Evolutionary conservation across 2,329 filamentous ascomycete genomes (phyloP).

Genomic region (Microcyclosporella mali): DNA sequence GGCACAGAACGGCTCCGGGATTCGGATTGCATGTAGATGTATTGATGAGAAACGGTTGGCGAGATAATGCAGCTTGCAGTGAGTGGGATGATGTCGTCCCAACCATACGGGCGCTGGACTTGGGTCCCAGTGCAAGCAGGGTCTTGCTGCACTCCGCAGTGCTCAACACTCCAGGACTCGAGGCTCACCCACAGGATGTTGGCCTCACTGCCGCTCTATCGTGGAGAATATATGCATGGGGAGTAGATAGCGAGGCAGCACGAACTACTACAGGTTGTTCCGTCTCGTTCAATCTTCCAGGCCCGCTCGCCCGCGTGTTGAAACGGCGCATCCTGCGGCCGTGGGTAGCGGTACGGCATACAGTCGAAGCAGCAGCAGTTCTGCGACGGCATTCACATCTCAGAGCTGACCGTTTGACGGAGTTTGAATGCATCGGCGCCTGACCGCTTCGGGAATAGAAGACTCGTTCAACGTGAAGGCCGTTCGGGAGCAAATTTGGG

Average conservation of each 20-base stretch:
- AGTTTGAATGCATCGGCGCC: slow-evolving; percentile 8
- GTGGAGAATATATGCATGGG: no score
- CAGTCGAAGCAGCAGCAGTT: no score
- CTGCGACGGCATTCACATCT: not conserved
- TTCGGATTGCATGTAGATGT: no score
- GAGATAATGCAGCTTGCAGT: not conserved
- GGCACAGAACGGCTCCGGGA: no score
- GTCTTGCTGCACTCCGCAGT: slow-evolving; percentile 4
- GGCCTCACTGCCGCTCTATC: not conserved
- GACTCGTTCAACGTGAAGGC: slow-evolving; percentile 16
- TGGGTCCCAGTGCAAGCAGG: not conserved
- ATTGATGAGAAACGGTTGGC: no score
- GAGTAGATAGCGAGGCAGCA: no score
- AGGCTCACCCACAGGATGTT: not conserved
- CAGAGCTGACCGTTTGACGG: slow-evolving; percentile 9
- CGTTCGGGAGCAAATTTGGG: slow-evolving; percentile 13
- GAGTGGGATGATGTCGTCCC: slow-evolving; percentile 4
- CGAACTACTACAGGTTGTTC: no score
- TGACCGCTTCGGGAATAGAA: slow-evolving; percentile 11
- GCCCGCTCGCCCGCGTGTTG: no score
- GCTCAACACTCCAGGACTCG: no score
- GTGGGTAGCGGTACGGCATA: not conserved
- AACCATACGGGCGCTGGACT: not conserved
- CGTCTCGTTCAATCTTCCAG: no score
- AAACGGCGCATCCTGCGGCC: not conserved